phyloP scores from a whole-genome alignment of 2,329 filamentous ascomycete genomes.

The Epichloe brachyelytri region DNA sequence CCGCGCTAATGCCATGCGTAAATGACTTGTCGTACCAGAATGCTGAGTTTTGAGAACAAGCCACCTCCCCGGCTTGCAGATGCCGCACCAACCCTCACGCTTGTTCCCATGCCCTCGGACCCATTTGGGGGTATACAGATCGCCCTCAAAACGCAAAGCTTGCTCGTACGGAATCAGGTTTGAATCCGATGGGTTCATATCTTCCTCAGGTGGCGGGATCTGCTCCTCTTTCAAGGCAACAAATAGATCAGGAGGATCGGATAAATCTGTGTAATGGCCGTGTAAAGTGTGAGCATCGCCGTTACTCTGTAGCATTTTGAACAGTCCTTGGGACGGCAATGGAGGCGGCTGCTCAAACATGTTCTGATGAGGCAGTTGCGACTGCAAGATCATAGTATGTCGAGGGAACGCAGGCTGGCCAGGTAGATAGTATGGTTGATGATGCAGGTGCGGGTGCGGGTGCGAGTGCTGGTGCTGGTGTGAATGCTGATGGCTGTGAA shows the following conservation, averaged over 20 bases:
- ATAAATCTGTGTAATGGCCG: constrained; percentile 59
- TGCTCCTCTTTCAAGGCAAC: constrained; percentile 64
- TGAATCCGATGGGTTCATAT: constrained; percentile 68
- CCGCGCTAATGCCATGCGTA: constrained; percentile 73
- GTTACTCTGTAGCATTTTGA: constrained; percentile 64
- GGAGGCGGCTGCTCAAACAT: constrained; percentile 48
- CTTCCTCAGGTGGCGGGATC: constrained; percentile 59
- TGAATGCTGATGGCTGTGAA: constrained; percentile 24
- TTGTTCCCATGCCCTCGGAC: constrained; percentile 78
- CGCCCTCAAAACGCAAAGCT: constrained; percentile 64
- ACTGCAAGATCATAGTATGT: constrained; percentile 45
- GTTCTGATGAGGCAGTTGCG: constrained; percentile 33
- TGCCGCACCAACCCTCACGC: constrained; percentile 79
- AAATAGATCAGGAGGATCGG: constrained; percentile 65
- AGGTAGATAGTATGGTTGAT: constrained; percentile 40
- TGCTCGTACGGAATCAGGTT: constrained; percentile 69
- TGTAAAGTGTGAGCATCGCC: constrained; percentile 54
- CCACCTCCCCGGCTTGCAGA: constrained; percentile 78
- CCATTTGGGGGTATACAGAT: constrained; percentile 74
- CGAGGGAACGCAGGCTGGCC: constrained; percentile 37
- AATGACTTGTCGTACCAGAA: constrained; percentile 94
- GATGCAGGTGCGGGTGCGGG: constrained; percentile 17
- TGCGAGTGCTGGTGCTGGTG: constrained; percentile 20
- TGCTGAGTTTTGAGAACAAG: constrained; percentile 79
- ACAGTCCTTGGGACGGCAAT: constrained; percentile 57